Conservation (phyloP, 331 rosid genomes). For the Quercus tomentella region DNA sequence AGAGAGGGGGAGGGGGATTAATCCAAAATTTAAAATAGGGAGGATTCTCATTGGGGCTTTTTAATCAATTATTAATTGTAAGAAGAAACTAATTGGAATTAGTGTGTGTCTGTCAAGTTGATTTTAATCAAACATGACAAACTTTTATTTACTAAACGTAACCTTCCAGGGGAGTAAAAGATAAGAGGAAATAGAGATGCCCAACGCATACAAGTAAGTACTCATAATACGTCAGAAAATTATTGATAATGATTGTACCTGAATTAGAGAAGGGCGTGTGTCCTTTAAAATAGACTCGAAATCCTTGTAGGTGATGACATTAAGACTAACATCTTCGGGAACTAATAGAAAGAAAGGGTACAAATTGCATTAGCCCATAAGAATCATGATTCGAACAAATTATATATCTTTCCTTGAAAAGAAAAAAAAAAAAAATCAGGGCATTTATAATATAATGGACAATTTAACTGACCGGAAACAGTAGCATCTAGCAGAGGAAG, state of each 20-base stretch:
- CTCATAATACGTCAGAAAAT: slow-evolving; percentile 15
- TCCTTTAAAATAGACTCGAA: slow-evolving; percentile 58
- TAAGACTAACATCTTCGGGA: slow-evolving; percentile 41
- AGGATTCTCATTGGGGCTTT: not conserved
- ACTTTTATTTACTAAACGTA: not conserved
- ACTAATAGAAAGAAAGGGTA: slow-evolving; percentile 34
- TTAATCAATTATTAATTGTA: not conserved
- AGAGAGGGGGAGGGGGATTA: not conserved
- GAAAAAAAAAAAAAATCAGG: not conserved
- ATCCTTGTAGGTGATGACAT: slow-evolving; percentile 46
- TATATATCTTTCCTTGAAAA: not conserved
- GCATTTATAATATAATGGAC: slow-evolving; percentile 6
- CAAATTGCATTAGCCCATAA: slow-evolving; percentile 16
- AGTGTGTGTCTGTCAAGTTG: not conserved
- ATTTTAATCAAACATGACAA: not conserved
- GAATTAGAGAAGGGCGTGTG: slow-evolving; percentile 56
- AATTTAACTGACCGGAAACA: slow-evolving; percentile 52
- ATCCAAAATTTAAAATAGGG: not conserved
- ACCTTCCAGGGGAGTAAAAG: not conserved
- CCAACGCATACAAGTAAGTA: not conserved
- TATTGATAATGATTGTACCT: slow-evolving; percentile 37
- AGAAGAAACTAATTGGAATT: not conserved
- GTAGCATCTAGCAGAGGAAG: slow-evolving; percentile 59
- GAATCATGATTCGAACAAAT: not conserved
- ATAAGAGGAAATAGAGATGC: not conserved